Evolutionary conservation across 202 grass and related monocot genomes (phyloP).

Genomic region (Saccharum hybrid): DNA sequence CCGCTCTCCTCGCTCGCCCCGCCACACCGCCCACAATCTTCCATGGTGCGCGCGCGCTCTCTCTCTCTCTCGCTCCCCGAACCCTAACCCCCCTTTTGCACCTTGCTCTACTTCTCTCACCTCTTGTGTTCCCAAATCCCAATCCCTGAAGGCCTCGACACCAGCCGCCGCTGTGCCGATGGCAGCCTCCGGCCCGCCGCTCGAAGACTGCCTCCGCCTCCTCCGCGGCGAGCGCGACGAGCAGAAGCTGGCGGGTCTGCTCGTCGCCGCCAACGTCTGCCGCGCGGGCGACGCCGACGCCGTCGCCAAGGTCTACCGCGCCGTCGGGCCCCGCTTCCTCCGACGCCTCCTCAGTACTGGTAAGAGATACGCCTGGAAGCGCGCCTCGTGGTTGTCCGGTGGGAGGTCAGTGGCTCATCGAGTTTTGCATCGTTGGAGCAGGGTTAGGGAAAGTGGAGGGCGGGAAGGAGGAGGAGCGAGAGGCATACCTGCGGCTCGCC

Average conservation of each 20-base stretch:
- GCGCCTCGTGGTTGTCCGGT: background rate
- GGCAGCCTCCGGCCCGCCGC: constrained; percentile 25
- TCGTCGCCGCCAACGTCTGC: constrained; percentile 82
- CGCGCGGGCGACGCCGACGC: constrained; percentile 52
- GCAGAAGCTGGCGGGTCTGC: constrained; percentile 94
- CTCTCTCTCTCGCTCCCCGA: no score
- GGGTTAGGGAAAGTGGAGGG: constrained; percentile 79
- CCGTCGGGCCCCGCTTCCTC: constrained; percentile 71
- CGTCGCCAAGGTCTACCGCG: constrained; percentile 70
- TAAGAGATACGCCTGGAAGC: constrained; percentile 11
- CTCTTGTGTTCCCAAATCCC: no score
- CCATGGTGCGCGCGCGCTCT: no score
- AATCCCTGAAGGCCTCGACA: background rate
- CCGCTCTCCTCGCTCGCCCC: no score
- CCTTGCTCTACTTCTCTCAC: no score
- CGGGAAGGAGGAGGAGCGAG: constrained; percentile 68
- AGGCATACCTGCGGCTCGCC: constrained; percentile 76
- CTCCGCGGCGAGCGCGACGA: constrained; percentile 75
- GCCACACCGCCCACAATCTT: no score
- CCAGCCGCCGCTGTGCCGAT: background rate
- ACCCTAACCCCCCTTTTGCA: no score
- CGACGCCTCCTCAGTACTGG: constrained; percentile 79
- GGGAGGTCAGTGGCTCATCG: background rate
- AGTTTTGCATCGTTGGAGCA: constrained; percentile 35
- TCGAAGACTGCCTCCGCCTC: constrained; percentile 81